Evolutionary conservation across 495 filamentous ascomycete genomes (phyloP), one percentile per base, ranked within the genome.

Genomic region (Neurospora hispaniola): DNA sequence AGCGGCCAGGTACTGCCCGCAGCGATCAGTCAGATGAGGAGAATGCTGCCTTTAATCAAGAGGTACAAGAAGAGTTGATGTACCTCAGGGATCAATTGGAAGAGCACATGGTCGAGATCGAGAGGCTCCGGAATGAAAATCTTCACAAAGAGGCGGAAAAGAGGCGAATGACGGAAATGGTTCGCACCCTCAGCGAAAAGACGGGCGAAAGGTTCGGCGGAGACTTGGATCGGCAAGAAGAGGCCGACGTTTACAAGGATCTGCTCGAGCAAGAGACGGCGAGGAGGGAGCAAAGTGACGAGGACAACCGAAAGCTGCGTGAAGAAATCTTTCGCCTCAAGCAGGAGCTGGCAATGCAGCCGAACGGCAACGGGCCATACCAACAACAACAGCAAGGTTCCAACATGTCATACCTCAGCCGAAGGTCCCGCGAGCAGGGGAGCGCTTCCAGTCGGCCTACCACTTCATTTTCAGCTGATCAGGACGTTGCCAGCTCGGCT

Each of bases 161-260:
- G 82, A 86, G 93, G 73, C 89, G 89, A 69, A 85, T 97, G 75
- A 91, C 91, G 6, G 93, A 96, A 75, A 88, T 94, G 70, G 88
- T 96, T 69, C 90, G 90, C 71, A 87, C 87, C 0, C 86, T 95
- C 75, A 89, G 90, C 54, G 90, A 93, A 42, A 86, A 86, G 41
- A 85, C 86, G 11, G 82, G 86, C 7, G 86, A 87, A 31, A 76
- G 82, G 41, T 75, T 81, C 10, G 90, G 89, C 35, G 90, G 90
- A 42, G 89, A 89, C 78, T 81, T 92, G 4, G 92, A 91, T 5
- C 88, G 91, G 41, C 89, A 94, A 77, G 96, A 98, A 80, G 93
- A 97, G 75, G 89, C 94, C 73, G 92, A 94, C 69, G 94, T 97
- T 82, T 96, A 92, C 90, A 96, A 95, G 79, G 95, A 99, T 78